Conservation (phyloP, 768 basidiomycete species). For the Panaeolus cyanescens region DNA sequence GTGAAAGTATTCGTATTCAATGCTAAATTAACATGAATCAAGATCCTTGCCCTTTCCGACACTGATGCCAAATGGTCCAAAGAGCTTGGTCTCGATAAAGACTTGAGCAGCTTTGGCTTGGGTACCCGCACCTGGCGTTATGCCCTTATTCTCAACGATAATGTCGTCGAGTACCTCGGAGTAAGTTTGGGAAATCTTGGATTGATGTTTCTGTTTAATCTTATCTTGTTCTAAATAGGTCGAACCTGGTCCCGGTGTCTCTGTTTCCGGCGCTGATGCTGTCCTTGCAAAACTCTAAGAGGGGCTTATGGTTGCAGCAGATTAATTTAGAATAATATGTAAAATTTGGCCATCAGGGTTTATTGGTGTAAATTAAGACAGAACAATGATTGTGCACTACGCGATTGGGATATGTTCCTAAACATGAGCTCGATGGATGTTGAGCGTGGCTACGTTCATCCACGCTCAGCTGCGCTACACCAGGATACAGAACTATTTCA, state of each 20-base stretch:
- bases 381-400: not conserved
- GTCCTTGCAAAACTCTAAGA: constrained; percentile 51
- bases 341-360: not conserved
- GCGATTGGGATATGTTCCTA: too few relatives aligned
- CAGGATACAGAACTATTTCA: too few relatives aligned
- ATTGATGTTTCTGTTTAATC: not conserved
- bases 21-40: not conserved
- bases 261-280: constrained; percentile 58
- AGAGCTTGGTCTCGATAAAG: constrained; percentile 53
- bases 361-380: not conserved
- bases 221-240: constrained; percentile 34
- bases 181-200: constrained; percentile 33
- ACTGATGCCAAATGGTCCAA: constrained; percentile 55
- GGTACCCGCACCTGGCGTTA: constrained; percentile 64
- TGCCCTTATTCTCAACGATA: constrained; percentile 67
- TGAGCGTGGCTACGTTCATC: too few relatives aligned
- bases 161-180: constrained; percentile 67
- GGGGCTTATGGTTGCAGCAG: not conserved
- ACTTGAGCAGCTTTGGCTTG: constrained; percentile 49
- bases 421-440: too few relatives aligned
- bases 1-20: not conserved
- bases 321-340: constrained; percentile 4
- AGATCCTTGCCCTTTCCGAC: constrained; percentile 68
- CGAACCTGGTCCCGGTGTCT: constrained; percentile 52
- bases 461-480: too few relatives aligned